phyloP scores from a whole-genome alignment of 331 rosid species.

The Malus hybrid region DNA sequence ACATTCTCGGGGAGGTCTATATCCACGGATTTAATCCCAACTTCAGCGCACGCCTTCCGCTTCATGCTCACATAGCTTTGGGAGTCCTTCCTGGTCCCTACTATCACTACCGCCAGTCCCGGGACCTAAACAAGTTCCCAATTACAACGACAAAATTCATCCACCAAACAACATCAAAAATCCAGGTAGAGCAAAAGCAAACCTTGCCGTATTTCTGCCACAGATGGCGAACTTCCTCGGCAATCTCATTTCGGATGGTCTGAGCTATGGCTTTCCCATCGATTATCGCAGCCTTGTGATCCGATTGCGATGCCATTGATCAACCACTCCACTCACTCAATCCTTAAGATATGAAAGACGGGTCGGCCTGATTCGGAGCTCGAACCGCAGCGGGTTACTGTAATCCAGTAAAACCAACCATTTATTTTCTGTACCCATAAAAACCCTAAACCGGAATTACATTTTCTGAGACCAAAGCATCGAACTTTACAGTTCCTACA shows the following conservation, averaged over 20 bases:
- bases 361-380: background rate
- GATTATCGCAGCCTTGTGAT: conserved; percentile 59
- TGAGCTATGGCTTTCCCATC: conserved; percentile 82
- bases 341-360: background rate
- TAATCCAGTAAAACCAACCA: background rate
- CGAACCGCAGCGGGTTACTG: background rate
- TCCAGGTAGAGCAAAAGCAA: background rate
- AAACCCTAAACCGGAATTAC: background rate
- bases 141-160: background rate
- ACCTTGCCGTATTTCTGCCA: conserved; percentile 75
- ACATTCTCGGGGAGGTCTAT: conserved; percentile 69
- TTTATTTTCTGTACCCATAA: background rate
- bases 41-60: conserved; percentile 84
- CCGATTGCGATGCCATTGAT: conserved; percentile 32
- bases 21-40: conserved; percentile 72
- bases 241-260: conserved; percentile 64
- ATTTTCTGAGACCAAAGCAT: background rate
- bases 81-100: conserved; percentile 82
- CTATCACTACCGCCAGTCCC: conserved; percentile 86
- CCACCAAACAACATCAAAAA: background rate
- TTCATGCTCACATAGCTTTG: conserved; percentile 75
- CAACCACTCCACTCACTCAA: background rate
- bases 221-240: conserved; percentile 48
- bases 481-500: no score
- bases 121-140: conserved; percentile 46